These are phyloP conservation scores for Kentomonas sorsogonicus DNA, from an alignment of 208 protist species.

Conservation along the genomic window DNA sequence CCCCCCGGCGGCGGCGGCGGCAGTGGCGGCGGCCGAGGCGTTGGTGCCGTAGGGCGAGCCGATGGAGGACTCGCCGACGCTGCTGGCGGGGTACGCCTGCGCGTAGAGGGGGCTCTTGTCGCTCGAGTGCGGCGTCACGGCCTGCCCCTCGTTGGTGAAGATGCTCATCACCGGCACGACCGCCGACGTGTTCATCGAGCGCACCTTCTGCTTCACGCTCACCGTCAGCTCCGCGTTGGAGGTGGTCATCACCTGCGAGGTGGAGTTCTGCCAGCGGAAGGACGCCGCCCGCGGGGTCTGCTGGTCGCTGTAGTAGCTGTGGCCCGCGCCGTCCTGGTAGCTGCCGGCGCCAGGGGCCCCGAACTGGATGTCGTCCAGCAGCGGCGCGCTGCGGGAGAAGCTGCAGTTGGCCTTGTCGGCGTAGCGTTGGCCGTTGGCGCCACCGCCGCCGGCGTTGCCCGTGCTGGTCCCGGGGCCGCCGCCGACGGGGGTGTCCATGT, in stretches of 20 bases:
- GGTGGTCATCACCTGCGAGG: conserved; percentile 13
- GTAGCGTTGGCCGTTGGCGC: not conserved
- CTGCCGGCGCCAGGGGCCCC: too few relatives aligned
- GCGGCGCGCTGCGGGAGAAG: conserved; percentile 1
- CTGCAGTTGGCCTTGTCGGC: conserved; percentile 3
- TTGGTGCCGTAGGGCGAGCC: conserved; percentile 5
- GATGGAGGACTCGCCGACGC: not conserved
- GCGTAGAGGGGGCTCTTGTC: not conserved
- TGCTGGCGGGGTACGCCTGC: not conserved
- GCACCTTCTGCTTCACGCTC: conserved; percentile 32
- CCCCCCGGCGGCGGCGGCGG: too few relatives aligned
- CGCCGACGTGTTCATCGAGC: conserved; percentile 12
- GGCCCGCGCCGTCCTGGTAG: too few relatives aligned
- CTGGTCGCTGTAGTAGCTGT: too few relatives aligned
- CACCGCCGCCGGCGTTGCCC: not conserved
- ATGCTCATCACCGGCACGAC: conserved; percentile 19
- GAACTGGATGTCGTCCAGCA: too few relatives aligned
- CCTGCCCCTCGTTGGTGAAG: conserved; percentile 3
- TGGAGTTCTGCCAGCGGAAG: conserved; percentile 4
- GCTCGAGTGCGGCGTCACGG: conserved; percentile 4
- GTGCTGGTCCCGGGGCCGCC: conserved; percentile 18
- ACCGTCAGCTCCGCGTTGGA: conserved; percentile 25
- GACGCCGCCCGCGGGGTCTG: too few relatives aligned
- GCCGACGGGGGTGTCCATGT: conserved; percentile 14
- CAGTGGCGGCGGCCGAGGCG: not conserved